Evolutionary conservation across 331 rosid species (phyloP), one percentile per base, ranked within the genome.

Genomic region (Spiraea crenata): DNA sequence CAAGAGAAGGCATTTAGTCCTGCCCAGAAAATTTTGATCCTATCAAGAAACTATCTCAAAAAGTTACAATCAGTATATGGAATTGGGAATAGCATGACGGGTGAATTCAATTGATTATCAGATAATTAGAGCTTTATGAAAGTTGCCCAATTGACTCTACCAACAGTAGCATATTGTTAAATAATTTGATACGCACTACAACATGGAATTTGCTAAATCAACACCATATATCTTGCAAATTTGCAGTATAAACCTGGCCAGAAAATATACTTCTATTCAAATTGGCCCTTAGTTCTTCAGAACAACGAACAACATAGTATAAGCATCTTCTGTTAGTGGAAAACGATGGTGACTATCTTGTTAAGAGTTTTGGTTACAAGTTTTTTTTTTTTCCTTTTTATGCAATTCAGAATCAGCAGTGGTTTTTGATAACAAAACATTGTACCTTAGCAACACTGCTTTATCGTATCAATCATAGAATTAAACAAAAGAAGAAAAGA

Each of bases 21-120:
- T 49, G 39, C 14, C 51, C 12, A 75, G 57, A 59, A 57, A 74
- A n/a, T 66, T 67, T 58, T 35, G 17, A 59, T 59, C 51, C 56
- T 10, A 14, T 16, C 10, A 13, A 40, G 65, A 42, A 67, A 51
- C 39, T 38, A 51, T 63, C 37, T 63, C 67, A 63, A 50, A 42
- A 1, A 42, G 17, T n/a, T 34, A 16, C 7, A 3, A 6, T 50
- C 47, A 16, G 13, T 34, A 3, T 34, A 47, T 65, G 56, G 9
- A 40, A 65, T 7, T 45, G n/a, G 55, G 20, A 64, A 64, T 45
- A 19, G 19, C 31, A 47, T 65, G 56, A 65, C 70, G 0, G 56
- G 8, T 65, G 0, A 16, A 5, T 5, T 49, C 17, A 9, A 10
- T 34, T 35, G 16, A 31, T 15, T 48, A 15, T 34, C 13, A 65